Base-by-base conservation (phyloP, 352 stramenopile species). In the Hyphochytrium catenoides region DNA sequence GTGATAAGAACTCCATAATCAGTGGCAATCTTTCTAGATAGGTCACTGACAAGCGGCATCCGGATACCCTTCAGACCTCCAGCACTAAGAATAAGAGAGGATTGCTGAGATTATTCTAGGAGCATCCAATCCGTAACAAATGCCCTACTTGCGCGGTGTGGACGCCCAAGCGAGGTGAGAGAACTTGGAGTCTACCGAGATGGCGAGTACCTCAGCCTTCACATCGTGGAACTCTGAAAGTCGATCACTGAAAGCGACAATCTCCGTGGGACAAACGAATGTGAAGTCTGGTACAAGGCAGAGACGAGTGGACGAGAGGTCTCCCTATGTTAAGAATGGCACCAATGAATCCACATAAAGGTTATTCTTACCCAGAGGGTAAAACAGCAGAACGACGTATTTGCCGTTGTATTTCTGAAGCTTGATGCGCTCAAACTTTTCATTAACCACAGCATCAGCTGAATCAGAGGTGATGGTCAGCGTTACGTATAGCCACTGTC, bases 361-460 rank as follows among this genome's bases (percentile, higher is more conserved):
- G n/a, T n/a, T n/a, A n/a, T n/a, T n/a, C n/a, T n/a, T n/a, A n/a
- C n/a, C n/a, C 51, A 78, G 75, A 7, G 62, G 66, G 57, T 79
- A 83, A 54, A 83, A 83, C 48, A 83, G 78, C 2, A 83, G 54
- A 38, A 83, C 63, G 31, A 81, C 57, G 62, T 62, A 81, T 50
- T 81, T 65, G 47, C 52, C 50, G 37, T 48, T 50, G 54, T 74
- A 74, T 47, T 81, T 56, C 40, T 51, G 62, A 6, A 81, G 51
- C 44, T 62, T 76, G 25, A 81, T 30, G 50, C 72, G 75, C 40
- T 69, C 58, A 19, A 81, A 77, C 49, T 74, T 66, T 36, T 74
- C 63, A 33, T 75, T 52, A 15, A 81, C 32, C 9, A 81, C 66
- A 17, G 66, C 63, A 34, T 81, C n/a, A n/a, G n/a, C n/a, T n/a